A percentile compares a stretch with the other conserved stretches of the same genome.
Evolutionary conservation across 2,329 filamentous ascomycete genomes (phyloP).

Genomic region (Phaeosphaeriaceae sp.): DNA sequence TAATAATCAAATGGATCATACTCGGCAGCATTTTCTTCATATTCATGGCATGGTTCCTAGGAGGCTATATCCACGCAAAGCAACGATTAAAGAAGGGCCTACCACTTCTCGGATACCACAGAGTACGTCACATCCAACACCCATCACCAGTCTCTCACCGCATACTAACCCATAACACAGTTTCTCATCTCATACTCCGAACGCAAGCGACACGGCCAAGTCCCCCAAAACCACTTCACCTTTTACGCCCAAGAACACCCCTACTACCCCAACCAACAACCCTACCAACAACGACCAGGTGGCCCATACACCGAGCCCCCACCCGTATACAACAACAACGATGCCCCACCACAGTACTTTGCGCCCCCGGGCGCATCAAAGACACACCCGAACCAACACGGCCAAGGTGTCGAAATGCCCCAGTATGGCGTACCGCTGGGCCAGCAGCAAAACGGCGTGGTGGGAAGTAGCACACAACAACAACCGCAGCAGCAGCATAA

Average conservation of each 20-base stretch:
- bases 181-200: slow-evolving; percentile 52
- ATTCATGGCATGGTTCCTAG: slow-evolving; percentile 67
- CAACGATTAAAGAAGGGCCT: slow-evolving; percentile 69
- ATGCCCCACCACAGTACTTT: slow-evolving; percentile 44
- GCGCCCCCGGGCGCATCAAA: slow-evolving; percentile 42
- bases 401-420: slow-evolving; percentile 36
- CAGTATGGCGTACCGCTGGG: slow-evolving; percentile 25
- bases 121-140: slow-evolving; percentile 45
- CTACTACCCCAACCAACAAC: slow-evolving; percentile 11
- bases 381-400: slow-evolving; percentile 32
- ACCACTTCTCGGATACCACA: slow-evolving; percentile 71
- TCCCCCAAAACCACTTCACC: slow-evolving; percentile 46
- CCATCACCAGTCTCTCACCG: not conserved
- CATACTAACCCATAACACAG: slow-evolving; percentile 24
- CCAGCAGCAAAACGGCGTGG: slow-evolving; percentile 39
- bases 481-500: too few relatives aligned
- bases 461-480: slow-evolving; percentile 21
- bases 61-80: slow-evolving; percentile 74
- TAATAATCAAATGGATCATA: slow-evolving; percentile 74
- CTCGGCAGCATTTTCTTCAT: slow-evolving; percentile 67
- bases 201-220: slow-evolving; percentile 42
- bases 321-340: slow-evolving; percentile 41
- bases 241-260: slow-evolving; percentile 45
- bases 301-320: slow-evolving; percentile 42
- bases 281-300: slow-evolving; percentile 30